Evolutionary conservation across 108 stramenopile genomes (phyloP).

Genomic region (Chaetoceros tenuissimus): DNA sequence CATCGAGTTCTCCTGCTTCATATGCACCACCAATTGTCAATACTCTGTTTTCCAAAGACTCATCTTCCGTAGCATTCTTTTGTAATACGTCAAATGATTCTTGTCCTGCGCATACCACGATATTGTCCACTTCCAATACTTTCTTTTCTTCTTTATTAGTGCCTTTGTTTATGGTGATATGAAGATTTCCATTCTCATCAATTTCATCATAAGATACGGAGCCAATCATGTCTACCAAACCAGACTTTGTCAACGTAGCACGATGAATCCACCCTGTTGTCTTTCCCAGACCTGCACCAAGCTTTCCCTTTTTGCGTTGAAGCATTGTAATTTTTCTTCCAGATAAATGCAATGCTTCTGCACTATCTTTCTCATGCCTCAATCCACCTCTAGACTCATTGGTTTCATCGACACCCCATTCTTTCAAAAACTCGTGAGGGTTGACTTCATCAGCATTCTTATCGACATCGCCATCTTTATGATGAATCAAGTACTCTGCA

Average conservation of each 20-base stretch:
- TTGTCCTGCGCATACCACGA: slow-evolving; percentile 95
- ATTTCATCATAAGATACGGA: slow-evolving; percentile 82
- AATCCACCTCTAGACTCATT: slow-evolving; percentile 55
- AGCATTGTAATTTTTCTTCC: slow-evolving; percentile 71
- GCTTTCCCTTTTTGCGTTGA: slow-evolving; percentile 90
- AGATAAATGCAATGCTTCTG: slow-evolving; percentile 12
- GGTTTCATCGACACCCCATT: slow-evolving; percentile 89
- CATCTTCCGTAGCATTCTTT: slow-evolving; percentile 14
- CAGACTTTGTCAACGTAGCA: slow-evolving; percentile 71
- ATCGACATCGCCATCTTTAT: slow-evolving; percentile 36
- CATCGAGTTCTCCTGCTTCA: slow-evolving; percentile 92
- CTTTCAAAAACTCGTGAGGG: slow-evolving; percentile 70
- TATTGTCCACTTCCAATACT: slow-evolving; percentile 87
- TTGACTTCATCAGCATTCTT: slow-evolving; percentile 43
- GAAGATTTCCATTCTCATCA: slow-evolving; percentile 87
- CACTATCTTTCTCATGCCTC: slow-evolving; percentile 13
- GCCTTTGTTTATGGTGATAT: slow-evolving; percentile 54
- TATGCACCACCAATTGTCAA: slow-evolving; percentile 92
- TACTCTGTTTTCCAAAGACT: slow-evolving; percentile 38
- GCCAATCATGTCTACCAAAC: slow-evolving; percentile 76
- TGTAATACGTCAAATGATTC: slow-evolving; percentile 31
- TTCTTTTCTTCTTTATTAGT: slow-evolving; percentile 31
- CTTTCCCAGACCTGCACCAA: slow-evolving; percentile 85
- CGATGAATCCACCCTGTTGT: slow-evolving; percentile 99
- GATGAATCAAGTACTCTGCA: slow-evolving; percentile 84